Percentiles rank a stretch among this genome's conserved stretches.
Evolutionary conservation across 345 rosid genomes (phyloP).

Genomic region (Punica granatum): DNA sequence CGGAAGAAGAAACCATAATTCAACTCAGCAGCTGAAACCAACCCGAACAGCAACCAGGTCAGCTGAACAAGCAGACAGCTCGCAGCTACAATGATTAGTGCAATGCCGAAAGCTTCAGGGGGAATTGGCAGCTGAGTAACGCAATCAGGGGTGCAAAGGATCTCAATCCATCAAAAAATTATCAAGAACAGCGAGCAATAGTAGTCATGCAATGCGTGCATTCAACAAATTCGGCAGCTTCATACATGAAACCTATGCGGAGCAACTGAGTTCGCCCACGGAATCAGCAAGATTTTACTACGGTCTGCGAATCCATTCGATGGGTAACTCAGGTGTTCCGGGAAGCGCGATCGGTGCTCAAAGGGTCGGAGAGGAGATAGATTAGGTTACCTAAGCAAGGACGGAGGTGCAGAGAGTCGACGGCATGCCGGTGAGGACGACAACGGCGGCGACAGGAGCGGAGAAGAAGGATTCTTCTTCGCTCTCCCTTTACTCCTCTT

Average conservation of each 20-base stretch:
- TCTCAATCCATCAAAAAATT: background rate
- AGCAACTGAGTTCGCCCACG: background rate
- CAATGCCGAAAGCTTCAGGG: background rate
- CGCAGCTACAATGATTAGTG: background rate
- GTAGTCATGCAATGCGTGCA: background rate
- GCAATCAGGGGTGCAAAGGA: background rate
- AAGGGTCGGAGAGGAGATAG: background rate
- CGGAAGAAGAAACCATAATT: conserved; percentile 51
- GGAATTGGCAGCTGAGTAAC: background rate
- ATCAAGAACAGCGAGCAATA: background rate
- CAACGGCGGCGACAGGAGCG: background rate
- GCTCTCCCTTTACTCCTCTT: background rate
- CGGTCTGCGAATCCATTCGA: background rate
- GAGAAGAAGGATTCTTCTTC: background rate
- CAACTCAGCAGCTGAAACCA: background rate
- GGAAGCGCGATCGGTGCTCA: background rate
- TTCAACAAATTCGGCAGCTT: background rate
- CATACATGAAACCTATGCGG: background rate
- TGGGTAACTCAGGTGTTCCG: background rate
- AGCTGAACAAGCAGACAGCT: background rate
- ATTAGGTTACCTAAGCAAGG: background rate
- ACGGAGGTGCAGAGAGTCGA: background rate
- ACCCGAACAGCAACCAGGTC: background rate
- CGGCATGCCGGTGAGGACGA: background rate
- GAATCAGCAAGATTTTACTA: background rate